phyloP scores from a whole-genome alignment of 495 filamentous ascomycete species.

The Aspergillus coremiiformis region DNA sequence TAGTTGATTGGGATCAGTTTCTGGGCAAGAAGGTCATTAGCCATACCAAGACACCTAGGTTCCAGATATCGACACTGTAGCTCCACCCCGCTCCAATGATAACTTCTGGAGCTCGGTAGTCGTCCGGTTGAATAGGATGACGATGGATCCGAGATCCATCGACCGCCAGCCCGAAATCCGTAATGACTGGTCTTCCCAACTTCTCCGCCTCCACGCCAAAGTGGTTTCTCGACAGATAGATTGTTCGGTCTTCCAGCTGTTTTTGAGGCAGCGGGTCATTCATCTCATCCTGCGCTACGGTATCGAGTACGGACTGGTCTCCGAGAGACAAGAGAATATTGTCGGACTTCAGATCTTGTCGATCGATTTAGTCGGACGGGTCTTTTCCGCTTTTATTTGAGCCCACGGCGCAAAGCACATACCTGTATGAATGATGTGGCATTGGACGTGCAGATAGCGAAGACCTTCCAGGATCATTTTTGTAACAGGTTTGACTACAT shows the following conservation, averaged over 20 bases:
- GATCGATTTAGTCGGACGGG: too few species aligned
- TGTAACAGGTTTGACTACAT: conserved; percentile 23
- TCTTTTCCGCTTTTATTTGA: too few species aligned
- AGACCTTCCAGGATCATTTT: conserved; percentile 29
- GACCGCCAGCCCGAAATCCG: conserved; percentile 35
- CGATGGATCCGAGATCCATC: conserved; percentile 18
- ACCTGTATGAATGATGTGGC: conserved; percentile 35
- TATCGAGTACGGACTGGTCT: conserved; percentile 27
- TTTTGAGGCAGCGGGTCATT: conserved; percentile 28
- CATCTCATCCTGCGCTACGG: conserved; percentile 20
- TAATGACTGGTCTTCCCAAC: conserved; percentile 22
- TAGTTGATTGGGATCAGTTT: not conserved
- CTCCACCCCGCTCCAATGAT: conserved; percentile 29
- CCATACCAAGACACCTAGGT: conserved; percentile 15
- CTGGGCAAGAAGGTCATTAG: not conserved
- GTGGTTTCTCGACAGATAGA: conserved; percentile 34
- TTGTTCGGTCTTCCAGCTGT: conserved; percentile 17
- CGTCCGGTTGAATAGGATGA: conserved; percentile 29
- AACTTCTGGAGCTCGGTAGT: conserved; percentile 34
- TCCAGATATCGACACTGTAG: conserved; percentile 38
- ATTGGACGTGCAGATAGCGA: conserved; percentile 34
- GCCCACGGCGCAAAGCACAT: too few species aligned
- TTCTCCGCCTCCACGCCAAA: conserved; percentile 6
- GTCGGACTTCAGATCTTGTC: conserved; percentile 36
- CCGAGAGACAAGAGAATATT: conserved; percentile 34